These are phyloP conservation scores for Acer yangbiense DNA, from an alignment of 345 rosid species.

Conservation along the genomic window DNA sequence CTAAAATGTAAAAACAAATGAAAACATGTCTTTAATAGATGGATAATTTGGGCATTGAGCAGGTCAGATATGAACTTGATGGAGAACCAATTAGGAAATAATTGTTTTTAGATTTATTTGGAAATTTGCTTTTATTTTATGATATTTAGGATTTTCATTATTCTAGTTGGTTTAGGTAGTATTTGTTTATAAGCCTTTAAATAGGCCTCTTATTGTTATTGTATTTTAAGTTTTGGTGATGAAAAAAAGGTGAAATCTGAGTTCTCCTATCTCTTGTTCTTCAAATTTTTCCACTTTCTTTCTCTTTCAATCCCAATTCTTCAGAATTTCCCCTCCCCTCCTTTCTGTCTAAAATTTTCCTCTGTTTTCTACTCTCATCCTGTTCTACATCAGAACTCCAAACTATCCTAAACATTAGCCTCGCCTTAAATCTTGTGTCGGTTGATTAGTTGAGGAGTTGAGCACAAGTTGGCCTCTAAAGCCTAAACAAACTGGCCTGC, in stretches of 20 bases:
- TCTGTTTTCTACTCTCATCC: not conserved
- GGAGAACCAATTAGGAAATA: not conserved
- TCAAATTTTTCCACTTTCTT: not conserved
- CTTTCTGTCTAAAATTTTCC: not conserved
- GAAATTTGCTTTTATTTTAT: not conserved
- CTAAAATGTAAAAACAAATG: not conserved
- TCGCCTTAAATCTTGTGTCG: not conserved
- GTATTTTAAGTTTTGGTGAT: not conserved
- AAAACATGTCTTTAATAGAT: not conserved
- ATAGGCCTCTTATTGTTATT: not conserved
- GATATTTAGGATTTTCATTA: not conserved
- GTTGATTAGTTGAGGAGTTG: not conserved
- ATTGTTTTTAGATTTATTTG: not conserved
- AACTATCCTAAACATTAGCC: not conserved
- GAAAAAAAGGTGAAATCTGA: not conserved
- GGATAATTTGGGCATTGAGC: not conserved
- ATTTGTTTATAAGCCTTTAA: not conserved
- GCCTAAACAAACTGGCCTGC: not conserved
- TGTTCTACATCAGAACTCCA: not conserved
- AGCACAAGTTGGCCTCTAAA: not conserved
- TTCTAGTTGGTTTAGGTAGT: not conserved
- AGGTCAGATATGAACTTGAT: not conserved
- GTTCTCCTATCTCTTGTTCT: not conserved
- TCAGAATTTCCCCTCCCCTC: not conserved
- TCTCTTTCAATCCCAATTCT: not conserved